Percentiles rank a stretch among this genome's conserved stretches.
Conservation (phyloP, 768 basidiomycete species). For the Calocybe indica region DNA sequence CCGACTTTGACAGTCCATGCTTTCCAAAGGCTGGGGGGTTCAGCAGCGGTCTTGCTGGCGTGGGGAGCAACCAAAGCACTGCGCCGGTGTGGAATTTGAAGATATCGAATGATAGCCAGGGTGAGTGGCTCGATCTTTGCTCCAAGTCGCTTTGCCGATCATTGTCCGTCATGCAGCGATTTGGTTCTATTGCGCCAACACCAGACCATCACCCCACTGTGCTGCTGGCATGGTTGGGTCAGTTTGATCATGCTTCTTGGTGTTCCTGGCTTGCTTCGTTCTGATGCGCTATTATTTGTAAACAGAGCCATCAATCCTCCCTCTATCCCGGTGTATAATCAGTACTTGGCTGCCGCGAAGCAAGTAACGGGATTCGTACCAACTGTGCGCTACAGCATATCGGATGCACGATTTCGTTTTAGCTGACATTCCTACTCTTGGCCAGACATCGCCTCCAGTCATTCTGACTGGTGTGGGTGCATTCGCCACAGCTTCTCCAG, state of each 20-base stretch:
- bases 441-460: slow-evolving; percentile 18
- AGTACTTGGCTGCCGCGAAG: slow-evolving; percentile 23
- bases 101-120: slow-evolving; percentile 24
- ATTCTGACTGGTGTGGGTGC: slow-evolving; percentile 27
- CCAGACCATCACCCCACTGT: slow-evolving; percentile 30
- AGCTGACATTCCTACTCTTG: neutral
- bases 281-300: too few relatives aligned
- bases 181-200: slow-evolving; percentile 33
- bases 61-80: slow-evolving; percentile 12
- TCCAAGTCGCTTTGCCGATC: neutral
- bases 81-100: slow-evolving; percentile 25
- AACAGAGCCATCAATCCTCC: slow-evolving; percentile 32
- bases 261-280: too few relatives aligned
- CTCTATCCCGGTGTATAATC: slow-evolving; percentile 15
- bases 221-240: slow-evolving; percentile 34
- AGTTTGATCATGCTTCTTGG: slow-evolving; percentile 4
- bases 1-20: slow-evolving; percentile 30
- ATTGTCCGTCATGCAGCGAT: slow-evolving; percentile 15
- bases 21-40: slow-evolving; percentile 33
- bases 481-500: slow-evolving; percentile 21
- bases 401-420: neutral
- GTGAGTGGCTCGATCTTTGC: slow-evolving; percentile 13
- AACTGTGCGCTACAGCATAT: slow-evolving; percentile 12
- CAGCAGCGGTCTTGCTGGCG: slow-evolving; percentile 25
- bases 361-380: slow-evolving; percentile 16